These are phyloP conservation scores for Lentinula aciculospora DNA, from an alignment of 768 basidiomycete genomes.

Conservation along the genomic window DNA sequence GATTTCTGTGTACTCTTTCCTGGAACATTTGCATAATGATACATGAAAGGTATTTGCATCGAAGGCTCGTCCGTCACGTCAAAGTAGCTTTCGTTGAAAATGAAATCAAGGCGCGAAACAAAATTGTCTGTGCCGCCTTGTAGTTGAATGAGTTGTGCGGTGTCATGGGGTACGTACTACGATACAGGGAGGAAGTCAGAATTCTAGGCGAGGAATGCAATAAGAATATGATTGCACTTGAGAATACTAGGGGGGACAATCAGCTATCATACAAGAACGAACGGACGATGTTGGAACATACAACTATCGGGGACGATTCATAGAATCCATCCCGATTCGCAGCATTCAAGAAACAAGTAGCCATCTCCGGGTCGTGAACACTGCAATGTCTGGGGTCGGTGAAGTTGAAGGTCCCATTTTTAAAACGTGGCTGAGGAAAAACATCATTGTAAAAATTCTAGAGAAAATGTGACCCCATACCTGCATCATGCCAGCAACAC, in stretches of 20 bases:
- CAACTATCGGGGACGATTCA: slow-evolving; percentile 58
- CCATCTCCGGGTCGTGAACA: slow-evolving; percentile 48
- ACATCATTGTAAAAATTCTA: too few relatives aligned
- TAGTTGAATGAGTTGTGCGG: slow-evolving; percentile 51
- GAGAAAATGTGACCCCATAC: slow-evolving; percentile 22
- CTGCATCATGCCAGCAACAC: slow-evolving; percentile 58
- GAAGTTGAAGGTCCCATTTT: slow-evolving; percentile 54
- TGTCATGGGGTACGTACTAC: slow-evolving; percentile 63
- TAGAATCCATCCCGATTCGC: slow-evolving; percentile 58
- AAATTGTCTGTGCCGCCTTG: slow-evolving; percentile 56
- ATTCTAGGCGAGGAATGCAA: not conserved
- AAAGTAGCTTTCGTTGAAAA: slow-evolving; percentile 56
- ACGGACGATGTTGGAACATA: slow-evolving; percentile 20
- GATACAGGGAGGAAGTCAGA: not conserved
- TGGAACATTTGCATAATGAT: slow-evolving; percentile 59
- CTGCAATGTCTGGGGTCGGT: slow-evolving; percentile 68
- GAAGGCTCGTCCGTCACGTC: slow-evolving; percentile 61
- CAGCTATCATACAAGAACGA: not conserved
- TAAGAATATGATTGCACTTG: slow-evolving; percentile 32
- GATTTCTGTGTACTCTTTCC: slow-evolving; percentile 55
- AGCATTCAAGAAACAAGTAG: slow-evolving; percentile 58
- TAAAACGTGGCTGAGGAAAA: slow-evolving; percentile 43
- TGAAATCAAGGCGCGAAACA: slow-evolving; percentile 48
- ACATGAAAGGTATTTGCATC: slow-evolving; percentile 66
- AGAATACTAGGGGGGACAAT: slow-evolving; percentile 39